Conservation (phyloP, 805 yeast species). For the Nakazawaea molendinolei region DNA sequence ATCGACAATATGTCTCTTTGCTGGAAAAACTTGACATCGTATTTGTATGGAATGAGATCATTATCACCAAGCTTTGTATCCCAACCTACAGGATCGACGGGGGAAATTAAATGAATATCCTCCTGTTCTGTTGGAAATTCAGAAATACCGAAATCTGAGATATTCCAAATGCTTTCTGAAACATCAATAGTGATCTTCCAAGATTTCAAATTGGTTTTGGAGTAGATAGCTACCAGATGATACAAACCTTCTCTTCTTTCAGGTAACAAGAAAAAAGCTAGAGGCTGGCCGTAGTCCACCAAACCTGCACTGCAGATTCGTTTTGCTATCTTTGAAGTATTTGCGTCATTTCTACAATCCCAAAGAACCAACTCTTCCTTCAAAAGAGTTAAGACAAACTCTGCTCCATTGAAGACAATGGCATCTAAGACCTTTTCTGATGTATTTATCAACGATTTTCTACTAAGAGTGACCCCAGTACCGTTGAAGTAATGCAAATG, state of each 20-base stretch:
- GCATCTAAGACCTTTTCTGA: constrained; percentile 42
- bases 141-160: constrained; percentile 27
- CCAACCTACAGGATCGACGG: constrained; percentile 67
- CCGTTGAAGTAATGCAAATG: constrained; percentile 10
- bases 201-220: constrained; percentile 27
- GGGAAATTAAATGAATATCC: constrained; percentile 37
- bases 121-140: constrained; percentile 31
- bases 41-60: constrained; percentile 12
- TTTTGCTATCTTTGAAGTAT: constrained; percentile 19
- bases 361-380: constrained; percentile 46
- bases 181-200: constrained; percentile 31
- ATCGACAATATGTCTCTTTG: constrained; percentile 48
- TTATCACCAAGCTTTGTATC: constrained; percentile 13
- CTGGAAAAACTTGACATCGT: constrained; percentile 14
- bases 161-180: constrained; percentile 14
- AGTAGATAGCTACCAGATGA: constrained; percentile 46
- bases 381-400: constrained; percentile 37
- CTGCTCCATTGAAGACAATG: constrained; percentile 38
- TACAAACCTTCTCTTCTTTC: constrained; percentile 23
- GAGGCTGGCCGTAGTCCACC: too few relatives aligned
- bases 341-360: constrained; percentile 39
- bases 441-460: constrained; percentile 32
- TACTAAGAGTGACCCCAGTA: constrained; percentile 21
- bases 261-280: constrained; percentile 29
- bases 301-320: too few relatives aligned